A percentile compares a stretch with the other conserved stretches of the same genome.
Evolutionary conservation across 1,284 basidiomycete genomes (phyloP).

Genomic region (Cryptococcus wingfieldii): DNA sequence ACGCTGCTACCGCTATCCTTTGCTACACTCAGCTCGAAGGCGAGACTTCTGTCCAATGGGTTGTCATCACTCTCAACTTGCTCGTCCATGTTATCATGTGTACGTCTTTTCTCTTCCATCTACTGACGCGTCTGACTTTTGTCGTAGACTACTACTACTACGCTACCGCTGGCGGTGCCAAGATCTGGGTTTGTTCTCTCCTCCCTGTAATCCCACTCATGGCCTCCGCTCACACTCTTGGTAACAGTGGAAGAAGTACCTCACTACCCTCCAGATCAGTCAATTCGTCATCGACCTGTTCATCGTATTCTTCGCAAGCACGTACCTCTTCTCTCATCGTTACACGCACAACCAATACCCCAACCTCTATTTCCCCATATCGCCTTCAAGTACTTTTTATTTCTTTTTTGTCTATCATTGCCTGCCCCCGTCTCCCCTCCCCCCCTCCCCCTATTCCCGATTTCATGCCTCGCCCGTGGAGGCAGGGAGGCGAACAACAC

Average conservation of each 20-base stretch:
- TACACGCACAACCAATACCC: conserved; percentile 63
- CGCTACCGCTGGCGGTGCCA: conserved; percentile 89
- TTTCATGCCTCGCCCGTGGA: neutral
- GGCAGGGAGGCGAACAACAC: neutral
- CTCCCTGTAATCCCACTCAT: neutral
- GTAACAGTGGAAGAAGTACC: conserved; percentile 57
- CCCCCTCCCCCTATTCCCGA: neutral
- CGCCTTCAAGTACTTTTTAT: conserved; percentile 50
- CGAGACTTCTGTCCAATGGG: conserved; percentile 90
- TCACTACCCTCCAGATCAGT: conserved; percentile 91
- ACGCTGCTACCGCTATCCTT: conserved; percentile 93
- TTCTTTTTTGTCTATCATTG: conserved; percentile 4
- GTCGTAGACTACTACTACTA: conserved; percentile 92
- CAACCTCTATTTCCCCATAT: conserved; percentile 53
- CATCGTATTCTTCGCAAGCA: conserved; percentile 89
- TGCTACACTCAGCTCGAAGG: conserved; percentile 94
- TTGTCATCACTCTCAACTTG: conserved; percentile 89
- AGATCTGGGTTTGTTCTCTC: conserved; percentile 72
- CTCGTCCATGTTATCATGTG: conserved; percentile 98
- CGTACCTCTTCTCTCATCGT: conserved; percentile 48
- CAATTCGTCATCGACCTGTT: conserved; percentile 90
- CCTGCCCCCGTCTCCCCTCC: neutral
- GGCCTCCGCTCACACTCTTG: conserved; percentile 7
- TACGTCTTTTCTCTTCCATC: conserved; percentile 50
- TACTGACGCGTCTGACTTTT: neutral